Evolutionary conservation across 768 basidiomycete species (phyloP), one percentile per base, ranked within the genome.

Genomic region (Leccinum barrowsii): DNA sequence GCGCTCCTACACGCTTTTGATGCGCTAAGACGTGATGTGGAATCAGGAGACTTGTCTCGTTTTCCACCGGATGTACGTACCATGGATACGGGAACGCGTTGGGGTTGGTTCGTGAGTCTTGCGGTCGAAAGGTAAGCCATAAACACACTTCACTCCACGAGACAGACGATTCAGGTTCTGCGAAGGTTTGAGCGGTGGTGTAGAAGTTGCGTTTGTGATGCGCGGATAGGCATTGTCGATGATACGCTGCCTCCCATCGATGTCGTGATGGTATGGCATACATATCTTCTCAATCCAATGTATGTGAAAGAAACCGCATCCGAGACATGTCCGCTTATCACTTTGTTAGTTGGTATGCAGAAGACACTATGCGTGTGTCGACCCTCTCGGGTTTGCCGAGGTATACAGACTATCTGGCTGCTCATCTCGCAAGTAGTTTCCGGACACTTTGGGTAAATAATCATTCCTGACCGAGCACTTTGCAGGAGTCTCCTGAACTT

Each of bases 181-280:
- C 4, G 15, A 19, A 76, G 75, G 52, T 76, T 76, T 56, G 61
- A 69, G n/a, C 65, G 68, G 11, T 76, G 74, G 75, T 68, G 64
- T 46, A n/a, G 30, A 30, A 30, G 24, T 5, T n/a, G 26, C n/a
- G 32, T 66, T 7, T 32, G 37, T 17, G 50, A 47, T 54, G 40
- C 5, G 2, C 40, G 0, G 28, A 34, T 34, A 8, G 53, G 55
- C 13, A 5, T 3, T 3, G 55, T 57, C 10, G 60, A 63, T 47
- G 54, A 53, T 7, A 35, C 24, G 1, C 28, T 70, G 13, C 74
- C 75, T 12, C 74, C 74, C 13, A 58, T 75, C 26, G 75, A 75
- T 40, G 74, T 75, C 15, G 61, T 69, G 50, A 74, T 75, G 74
- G 73, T 75, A 12, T 74, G 75, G 69, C 74, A 75, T 22, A 65